Evolutionary conservation across 345 rosid species (phyloP).

Genomic region (Jatropha curcas): DNA sequence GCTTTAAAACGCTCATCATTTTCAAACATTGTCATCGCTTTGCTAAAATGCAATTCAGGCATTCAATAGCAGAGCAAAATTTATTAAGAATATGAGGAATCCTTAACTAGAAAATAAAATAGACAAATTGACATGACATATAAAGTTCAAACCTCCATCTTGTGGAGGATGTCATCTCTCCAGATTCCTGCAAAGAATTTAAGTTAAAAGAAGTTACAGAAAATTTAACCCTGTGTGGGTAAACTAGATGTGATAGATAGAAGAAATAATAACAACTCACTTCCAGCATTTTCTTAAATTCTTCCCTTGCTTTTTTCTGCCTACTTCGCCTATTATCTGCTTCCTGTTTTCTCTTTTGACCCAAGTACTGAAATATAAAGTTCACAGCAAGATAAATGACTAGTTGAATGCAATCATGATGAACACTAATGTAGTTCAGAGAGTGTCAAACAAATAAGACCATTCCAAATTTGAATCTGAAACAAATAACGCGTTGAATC

Average conservation of each 20-base stretch:
- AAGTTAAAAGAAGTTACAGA: slow-evolving; percentile 8
- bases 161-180: slow-evolving; percentile 66
- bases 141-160: slow-evolving; percentile 83
- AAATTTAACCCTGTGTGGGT: too few species aligned
- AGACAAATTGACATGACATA: background rate
- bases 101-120: background rate
- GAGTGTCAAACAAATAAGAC: slow-evolving; percentile 18
- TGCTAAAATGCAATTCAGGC: slow-evolving; percentile 54
- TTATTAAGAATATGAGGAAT: slow-evolving; percentile 12
- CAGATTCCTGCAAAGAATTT: slow-evolving; percentile 56
- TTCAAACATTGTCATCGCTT: slow-evolving; percentile 68
- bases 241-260: background rate
- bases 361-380: slow-evolving; percentile 58
- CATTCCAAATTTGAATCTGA: slow-evolving; percentile 12
- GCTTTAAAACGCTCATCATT: slow-evolving; percentile 85
- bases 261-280: slow-evolving; percentile 42
- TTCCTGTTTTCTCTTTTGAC: slow-evolving; percentile 73
- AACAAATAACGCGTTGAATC: background rate
- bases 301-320: slow-evolving; percentile 74
- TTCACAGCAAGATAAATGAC: slow-evolving; percentile 7
- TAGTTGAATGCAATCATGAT: background rate
- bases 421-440: slow-evolving; percentile 14
- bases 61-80: slow-evolving; percentile 24
- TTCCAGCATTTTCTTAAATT: slow-evolving; percentile 80
- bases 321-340: slow-evolving; percentile 73